Evolutionary conservation across 768 basidiomycete genomes (phyloP).

Genomic region (Fibroporia radiculosa): DNA sequence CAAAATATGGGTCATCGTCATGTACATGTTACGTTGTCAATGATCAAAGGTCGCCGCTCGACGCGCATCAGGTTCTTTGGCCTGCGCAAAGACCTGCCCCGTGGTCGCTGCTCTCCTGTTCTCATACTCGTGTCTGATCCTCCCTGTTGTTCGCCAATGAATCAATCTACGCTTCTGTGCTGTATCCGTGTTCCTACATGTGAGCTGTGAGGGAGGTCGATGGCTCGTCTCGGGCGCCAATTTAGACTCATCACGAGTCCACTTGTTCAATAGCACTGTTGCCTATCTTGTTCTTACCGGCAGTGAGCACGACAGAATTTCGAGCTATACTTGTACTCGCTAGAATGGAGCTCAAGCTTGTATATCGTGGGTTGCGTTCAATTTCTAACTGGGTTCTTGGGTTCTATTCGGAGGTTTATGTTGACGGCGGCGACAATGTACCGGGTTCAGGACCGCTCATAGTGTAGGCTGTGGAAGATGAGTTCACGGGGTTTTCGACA

Average conservation of each 20-base stretch:
- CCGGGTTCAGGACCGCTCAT: slow-evolving; percentile 85
- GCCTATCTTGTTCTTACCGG: too few relatives aligned
- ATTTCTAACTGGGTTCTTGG: slow-evolving; percentile 62
- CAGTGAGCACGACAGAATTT: too few relatives aligned
- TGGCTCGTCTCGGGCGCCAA: too few relatives aligned
- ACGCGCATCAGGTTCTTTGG: slow-evolving; percentile 68
- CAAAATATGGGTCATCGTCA: slow-evolving; percentile 23
- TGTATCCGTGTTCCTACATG: too few relatives aligned
- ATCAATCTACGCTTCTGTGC: too few relatives aligned
- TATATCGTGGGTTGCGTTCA: slow-evolving; percentile 51
- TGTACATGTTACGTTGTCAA: slow-evolving; percentile 31
- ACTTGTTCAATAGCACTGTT: too few relatives aligned
- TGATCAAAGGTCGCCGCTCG: slow-evolving; percentile 72
- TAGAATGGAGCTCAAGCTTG: slow-evolving; percentile 42
- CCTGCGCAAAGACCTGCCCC: slow-evolving; percentile 52
- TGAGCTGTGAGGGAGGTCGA: too few relatives aligned
- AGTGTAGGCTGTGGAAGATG: slow-evolving; percentile 60
- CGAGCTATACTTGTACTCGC: too few relatives aligned
- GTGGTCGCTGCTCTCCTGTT: slow-evolving; percentile 45
- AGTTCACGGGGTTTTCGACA: neutral
- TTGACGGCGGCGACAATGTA: slow-evolving; percentile 82
- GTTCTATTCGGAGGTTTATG: slow-evolving; percentile 82
- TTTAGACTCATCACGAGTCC: too few relatives aligned
- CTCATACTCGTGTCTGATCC: neutral
- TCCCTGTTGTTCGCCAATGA: too few relatives aligned